These are phyloP conservation scores for Ploettnerulaceae sp. DNA, from an alignment of 2,329 filamentous ascomycete genomes.

Conservation along the genomic window DNA sequence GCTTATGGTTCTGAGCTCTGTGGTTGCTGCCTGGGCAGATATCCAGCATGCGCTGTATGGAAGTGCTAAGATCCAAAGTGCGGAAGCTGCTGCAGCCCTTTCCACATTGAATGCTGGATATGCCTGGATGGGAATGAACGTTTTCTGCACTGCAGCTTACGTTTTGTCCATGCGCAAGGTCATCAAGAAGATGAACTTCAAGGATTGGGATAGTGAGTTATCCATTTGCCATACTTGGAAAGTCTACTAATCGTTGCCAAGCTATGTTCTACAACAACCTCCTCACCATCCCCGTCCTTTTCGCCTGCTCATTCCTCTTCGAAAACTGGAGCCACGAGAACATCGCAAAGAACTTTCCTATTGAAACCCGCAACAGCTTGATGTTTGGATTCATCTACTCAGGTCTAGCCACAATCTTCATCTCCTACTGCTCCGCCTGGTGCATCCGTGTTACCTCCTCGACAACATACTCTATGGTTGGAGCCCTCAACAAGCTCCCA, in stretches of 20 bases:
- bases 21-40: constrained; percentile 96
- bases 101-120: constrained; percentile 93
- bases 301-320: constrained; percentile 72
- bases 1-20: constrained; percentile 90
- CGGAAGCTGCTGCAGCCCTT: constrained; percentile 66
- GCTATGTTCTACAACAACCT: constrained; percentile 99
- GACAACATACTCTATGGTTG: constrained; percentile 98
- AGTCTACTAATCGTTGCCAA: constrained; percentile 40
- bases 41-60: constrained; percentile 75
- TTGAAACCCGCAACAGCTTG: constrained; percentile 71
- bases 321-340: constrained; percentile 93
- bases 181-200: constrained; percentile 99
- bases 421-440: constrained; percentile 99
- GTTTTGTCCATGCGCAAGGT: constrained; percentile 93
- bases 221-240: not conserved
- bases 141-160: constrained; percentile 87
- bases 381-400: constrained; percentile 90
- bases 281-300: constrained; percentile 86
- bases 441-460: constrained; percentile 96
- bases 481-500: constrained; percentile 94
- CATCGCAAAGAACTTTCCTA: constrained; percentile 80
- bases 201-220: constrained; percentile 94
- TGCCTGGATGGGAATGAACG: constrained; percentile 97
- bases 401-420: constrained; percentile 88
- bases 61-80: constrained; percentile 31